These are phyloP conservation scores for Ophioceras dolichostomum DNA, from an alignment of 2,329 filamentous ascomycete species.

Conservation along the genomic window DNA sequence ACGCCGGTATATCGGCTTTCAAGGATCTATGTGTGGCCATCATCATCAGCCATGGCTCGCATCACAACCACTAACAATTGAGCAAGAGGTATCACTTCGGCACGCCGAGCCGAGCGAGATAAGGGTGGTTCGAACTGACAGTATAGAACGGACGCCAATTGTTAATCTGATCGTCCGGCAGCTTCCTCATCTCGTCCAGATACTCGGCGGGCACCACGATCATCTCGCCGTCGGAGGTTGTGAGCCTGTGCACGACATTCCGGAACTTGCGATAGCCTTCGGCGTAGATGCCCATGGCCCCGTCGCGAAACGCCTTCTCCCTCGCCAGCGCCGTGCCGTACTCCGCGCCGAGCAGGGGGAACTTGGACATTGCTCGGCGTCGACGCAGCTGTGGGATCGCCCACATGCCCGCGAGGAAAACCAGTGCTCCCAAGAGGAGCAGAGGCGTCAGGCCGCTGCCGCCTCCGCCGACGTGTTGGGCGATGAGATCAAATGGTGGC, in stretches of 20 bases:
- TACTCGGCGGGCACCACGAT: conserved; percentile 14
- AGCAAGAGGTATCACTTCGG: no score
- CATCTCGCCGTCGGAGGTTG: conserved; percentile 10
- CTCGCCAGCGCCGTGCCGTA: neutral
- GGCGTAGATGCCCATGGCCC: neutral
- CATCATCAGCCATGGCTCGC: no score
- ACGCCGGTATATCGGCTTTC: neutral
- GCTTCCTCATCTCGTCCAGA: conserved; percentile 14
- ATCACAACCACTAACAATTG: no score
- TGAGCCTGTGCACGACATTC: neutral
- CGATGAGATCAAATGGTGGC: no score
- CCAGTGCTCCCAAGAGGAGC: no score
- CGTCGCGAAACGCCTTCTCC: neutral
- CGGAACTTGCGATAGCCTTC: conserved; percentile 1
- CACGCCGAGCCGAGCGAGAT: no score
- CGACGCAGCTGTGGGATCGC: neutral
- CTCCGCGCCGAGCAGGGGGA: neutral
- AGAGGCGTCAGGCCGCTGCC: no score
- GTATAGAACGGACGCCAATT: no score
- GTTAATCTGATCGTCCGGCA: conserved; percentile 15
- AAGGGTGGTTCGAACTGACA: no score
- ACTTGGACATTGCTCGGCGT: neutral
- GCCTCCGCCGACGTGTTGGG: no score
- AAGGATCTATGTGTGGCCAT: no score
- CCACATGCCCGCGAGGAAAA: no score